Evolutionary conservation across 805 yeast genomes (phyloP), one percentile per base, ranked within the genome.

Genomic region (Ogataea paraovalis): DNA sequence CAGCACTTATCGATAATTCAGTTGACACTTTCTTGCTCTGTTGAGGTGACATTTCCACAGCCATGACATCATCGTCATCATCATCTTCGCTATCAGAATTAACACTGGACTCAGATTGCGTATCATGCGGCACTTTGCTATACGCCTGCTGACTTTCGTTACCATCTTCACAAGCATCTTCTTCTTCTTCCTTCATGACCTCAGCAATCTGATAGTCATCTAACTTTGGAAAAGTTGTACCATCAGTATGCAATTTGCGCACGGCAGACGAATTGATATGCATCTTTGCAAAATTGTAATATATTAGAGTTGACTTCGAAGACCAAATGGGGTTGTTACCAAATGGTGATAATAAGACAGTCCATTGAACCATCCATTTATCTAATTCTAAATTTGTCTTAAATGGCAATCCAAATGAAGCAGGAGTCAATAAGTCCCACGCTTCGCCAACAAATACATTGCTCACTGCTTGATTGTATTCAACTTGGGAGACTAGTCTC

Each of bases 291-390:
- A 83, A 83, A 57, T 83, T 83, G 58, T 83, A 83, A 58, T 83
- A 84, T 39, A 83, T 78, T 49, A 83, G 67, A 0, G 88, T 82
- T 1, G 86, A 80, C 56, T 83, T 83, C 1, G 85, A 76, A 9
- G 85, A 78, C 90, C 90, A 83, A 0, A 73, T 65, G 34, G 81
- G 78, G 25, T 65, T 66, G 18, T 64, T 67, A 43, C 73, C 73
- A 42, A 79, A 73, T 1, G 87, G 85, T 3, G 85, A 78, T 19
- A 83, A 65, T 37, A 83, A 62, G 10, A 84, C 86, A 0, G 90
- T 81, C 90, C 90, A 83, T 19, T 83, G 82, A 4, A 83, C 87
- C 87, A 83, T 83, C 90, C 90, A 83, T 62, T 77, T 81, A 57
- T 83, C 90, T 33, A 83, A 64, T 48, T 82, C 87, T 47, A 83